Conservation (phyloP, 345 rosid species). For the Garcia nutans region DNA sequence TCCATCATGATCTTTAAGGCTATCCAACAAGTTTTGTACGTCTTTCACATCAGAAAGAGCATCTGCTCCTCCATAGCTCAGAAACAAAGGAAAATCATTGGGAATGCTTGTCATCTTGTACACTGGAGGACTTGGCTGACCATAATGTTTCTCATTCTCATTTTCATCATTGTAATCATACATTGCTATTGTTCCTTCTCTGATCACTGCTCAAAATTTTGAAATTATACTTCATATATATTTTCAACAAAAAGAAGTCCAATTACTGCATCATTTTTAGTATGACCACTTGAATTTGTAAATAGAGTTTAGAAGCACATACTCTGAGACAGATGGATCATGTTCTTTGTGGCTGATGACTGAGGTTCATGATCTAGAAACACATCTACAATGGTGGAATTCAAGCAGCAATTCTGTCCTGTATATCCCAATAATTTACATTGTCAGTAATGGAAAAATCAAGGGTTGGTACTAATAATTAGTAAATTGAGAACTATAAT, state of each 20-base stretch:
- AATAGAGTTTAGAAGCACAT: conserved; percentile 2
- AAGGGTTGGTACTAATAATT: neutral
- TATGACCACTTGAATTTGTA: neutral
- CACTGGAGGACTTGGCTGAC: conserved; percentile 39
- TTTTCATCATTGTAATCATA: conserved; percentile 36
- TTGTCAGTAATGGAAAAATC: neutral
- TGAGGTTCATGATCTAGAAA: conserved; percentile 56
- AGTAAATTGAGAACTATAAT: neutral
- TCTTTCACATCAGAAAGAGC: conserved; percentile 44
- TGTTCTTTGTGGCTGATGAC: conserved; percentile 51
- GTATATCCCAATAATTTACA: neutral
- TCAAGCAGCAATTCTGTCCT: conserved; percentile 67
- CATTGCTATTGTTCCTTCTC: conserved; percentile 44
- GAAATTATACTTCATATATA: neutral
- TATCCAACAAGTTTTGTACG: conserved; percentile 36
- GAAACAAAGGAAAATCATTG: conserved; percentile 42
- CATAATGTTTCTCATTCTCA: conserved; percentile 44
- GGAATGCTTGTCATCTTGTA: conserved; percentile 51
- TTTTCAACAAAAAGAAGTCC: neutral
- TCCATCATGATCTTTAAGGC: conserved; percentile 35
- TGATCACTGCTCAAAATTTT: conserved; percentile 32
- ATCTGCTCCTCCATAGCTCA: conserved; percentile 48
- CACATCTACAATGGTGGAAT: conserved; percentile 32
- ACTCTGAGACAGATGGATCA: conserved; percentile 65
- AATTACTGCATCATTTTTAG: neutral